Evolutionary conservation across 169 alveolate species (phyloP).

Genomic region (Cryptosporidium felis): DNA sequence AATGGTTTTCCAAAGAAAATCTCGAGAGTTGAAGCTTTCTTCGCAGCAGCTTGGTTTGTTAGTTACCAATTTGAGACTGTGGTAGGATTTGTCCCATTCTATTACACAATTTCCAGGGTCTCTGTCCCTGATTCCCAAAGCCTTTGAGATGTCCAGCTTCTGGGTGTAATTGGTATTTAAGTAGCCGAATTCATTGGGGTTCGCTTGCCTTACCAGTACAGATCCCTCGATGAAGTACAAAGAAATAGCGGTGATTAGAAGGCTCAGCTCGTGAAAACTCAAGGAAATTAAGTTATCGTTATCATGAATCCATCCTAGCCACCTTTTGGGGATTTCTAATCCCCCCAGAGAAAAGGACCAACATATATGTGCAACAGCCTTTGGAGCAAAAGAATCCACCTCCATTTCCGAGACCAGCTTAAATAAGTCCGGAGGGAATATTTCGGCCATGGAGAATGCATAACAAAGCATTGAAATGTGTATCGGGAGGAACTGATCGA

Average conservation of each 20-base stretch:
- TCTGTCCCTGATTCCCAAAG: constrained; percentile 30
- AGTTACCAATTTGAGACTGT: not conserved
- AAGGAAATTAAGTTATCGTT: not conserved
- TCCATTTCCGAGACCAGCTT: constrained; percentile 20
- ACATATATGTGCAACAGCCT: constrained; percentile 31
- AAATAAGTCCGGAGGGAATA: constrained; percentile 20
- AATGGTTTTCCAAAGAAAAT: constrained; percentile 25
- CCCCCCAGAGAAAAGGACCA: constrained; percentile 59
- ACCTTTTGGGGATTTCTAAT: not conserved
- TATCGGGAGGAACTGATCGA: constrained; percentile 37
- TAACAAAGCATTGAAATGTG: constrained; percentile 55
- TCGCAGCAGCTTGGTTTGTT: not conserved
- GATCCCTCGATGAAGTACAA: constrained; percentile 17
- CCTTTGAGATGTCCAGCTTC: constrained; percentile 7
- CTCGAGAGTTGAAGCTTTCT: not conserved
- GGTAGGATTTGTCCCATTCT: constrained; percentile 29
- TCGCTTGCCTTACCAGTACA: not conserved
- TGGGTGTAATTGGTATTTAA: not conserved
- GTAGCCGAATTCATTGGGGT: not conserved
- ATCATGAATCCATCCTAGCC: constrained; percentile 37
- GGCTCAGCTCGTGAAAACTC: constrained; percentile 6
- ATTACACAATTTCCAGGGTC: constrained; percentile 35
- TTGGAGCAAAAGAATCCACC: constrained; percentile 25
- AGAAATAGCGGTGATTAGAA: constrained; percentile 6
- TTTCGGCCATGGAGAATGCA: constrained; percentile 61